phyloP scores from a whole-genome alignment of 768 basidiomycete genomes.

The Naematelia encephala region DNA sequence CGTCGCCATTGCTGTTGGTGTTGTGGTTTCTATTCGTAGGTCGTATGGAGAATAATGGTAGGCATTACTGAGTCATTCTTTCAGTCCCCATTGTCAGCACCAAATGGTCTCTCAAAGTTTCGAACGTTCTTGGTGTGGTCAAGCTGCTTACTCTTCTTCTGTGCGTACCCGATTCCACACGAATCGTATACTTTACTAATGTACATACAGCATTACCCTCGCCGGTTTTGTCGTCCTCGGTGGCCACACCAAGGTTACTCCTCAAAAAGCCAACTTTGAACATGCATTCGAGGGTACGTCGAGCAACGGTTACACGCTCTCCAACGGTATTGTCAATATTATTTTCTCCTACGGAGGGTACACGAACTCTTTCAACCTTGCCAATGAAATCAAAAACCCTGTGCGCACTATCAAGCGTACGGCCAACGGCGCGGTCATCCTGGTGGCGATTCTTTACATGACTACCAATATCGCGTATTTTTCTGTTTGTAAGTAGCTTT shows the following conservation, averaged over 20 bases:
- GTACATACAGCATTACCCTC: constrained; percentile 1
- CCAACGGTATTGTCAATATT: constrained; percentile 32
- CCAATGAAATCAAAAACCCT: constrained; percentile 33
- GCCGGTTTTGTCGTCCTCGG: constrained; percentile 35
- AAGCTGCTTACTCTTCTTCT: constrained; percentile 27
- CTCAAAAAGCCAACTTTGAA: constrained; percentile 33
- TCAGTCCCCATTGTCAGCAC: constrained; percentile 20
- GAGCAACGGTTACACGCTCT: constrained; percentile 21
- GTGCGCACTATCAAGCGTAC: constrained; percentile 28
- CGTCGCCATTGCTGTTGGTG: constrained; percentile 17
- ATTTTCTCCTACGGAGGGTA: constrained; percentile 39
- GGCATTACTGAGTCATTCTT: neutral
- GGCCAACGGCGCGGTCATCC: constrained; percentile 18
- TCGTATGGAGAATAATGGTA: neutral
- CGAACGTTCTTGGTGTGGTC: constrained; percentile 22
- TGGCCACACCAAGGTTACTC: constrained; percentile 18
- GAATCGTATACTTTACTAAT: neutral
- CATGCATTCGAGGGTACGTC: constrained; percentile 34
- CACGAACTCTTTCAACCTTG: constrained; percentile 33
- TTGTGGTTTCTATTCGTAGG: constrained; percentile 12
- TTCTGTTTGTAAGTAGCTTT: constrained; percentile 19
- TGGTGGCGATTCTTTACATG: constrained; percentile 35
- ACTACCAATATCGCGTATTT: constrained; percentile 37
- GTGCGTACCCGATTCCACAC: neutral
- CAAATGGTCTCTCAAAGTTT: constrained; percentile 16